phyloP scores from a whole-genome alignment of 805 yeast genomes.

The Pichia eremophila region DNA sequence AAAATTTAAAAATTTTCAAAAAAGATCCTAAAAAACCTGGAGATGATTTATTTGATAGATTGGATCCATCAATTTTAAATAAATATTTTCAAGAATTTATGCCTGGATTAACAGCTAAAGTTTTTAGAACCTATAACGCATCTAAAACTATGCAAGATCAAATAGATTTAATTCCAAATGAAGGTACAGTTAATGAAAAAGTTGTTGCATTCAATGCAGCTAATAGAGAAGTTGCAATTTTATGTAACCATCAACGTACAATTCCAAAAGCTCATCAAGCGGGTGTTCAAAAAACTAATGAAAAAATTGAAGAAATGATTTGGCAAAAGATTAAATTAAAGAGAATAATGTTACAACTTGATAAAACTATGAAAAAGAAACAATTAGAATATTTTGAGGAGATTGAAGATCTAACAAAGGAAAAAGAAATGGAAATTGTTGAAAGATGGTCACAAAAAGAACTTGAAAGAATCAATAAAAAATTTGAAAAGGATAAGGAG shows the following conservation, averaged over 20 bases:
- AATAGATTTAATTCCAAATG: conserved; percentile 72
- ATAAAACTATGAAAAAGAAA: conserved; percentile 40
- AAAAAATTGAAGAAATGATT: conserved; percentile 64
- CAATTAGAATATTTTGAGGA: conserved; percentile 57
- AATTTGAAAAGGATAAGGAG: conserved; percentile 70
- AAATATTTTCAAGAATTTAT: conserved; percentile 81
- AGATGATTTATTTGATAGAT: conserved; percentile 84
- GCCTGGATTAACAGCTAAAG: conserved; percentile 93
- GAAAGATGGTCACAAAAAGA: conserved; percentile 54
- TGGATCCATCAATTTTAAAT: conserved; percentile 75
- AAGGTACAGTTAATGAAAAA: conserved; percentile 82
- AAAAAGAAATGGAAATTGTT: conserved; percentile 53
- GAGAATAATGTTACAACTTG: conserved; percentile 59
- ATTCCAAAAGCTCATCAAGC: conserved; percentile 79
- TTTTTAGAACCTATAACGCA: conserved; percentile 95
- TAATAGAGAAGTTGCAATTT: conserved; percentile 86
- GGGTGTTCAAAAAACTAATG: conserved; percentile 69
- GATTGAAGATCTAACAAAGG: conserved; percentile 54
- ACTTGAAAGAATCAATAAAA: conserved; percentile 51
- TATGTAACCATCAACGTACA: conserved; percentile 95
- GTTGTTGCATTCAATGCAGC: conserved; percentile 88
- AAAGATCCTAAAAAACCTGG: conserved; percentile 85
- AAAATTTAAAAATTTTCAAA: conserved; percentile 78
- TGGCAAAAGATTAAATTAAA: conserved; percentile 78
- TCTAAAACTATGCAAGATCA: conserved; percentile 96